Base-by-base conservation (phyloP, 345 rosid genomes). In the Sapria himalayana region DNA sequence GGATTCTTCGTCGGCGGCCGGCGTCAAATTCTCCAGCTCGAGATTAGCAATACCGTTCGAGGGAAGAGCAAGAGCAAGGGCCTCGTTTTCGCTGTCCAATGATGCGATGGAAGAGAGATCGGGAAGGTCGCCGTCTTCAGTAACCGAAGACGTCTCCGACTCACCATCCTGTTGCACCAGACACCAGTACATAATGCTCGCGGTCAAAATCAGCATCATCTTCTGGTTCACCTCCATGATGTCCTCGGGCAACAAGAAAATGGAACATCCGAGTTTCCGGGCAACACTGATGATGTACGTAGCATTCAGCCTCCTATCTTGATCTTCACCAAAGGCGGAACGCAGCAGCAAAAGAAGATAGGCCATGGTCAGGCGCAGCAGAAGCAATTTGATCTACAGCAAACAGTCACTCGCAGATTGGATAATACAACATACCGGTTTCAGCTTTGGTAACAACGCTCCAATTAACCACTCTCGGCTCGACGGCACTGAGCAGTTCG, bases 151-250 rank as follows among this genome's bases (percentile, higher is more conserved):
- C 3, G 67, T 52, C 15, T 70, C 92, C 1, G 58, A 71, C 38
- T 67, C 74, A 24, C 71, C 85, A 1, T 33, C 49, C 3, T 65
- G 61, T 17, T 64, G 67, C 52, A 67, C 82, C 51, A 78, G 63
- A 56, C 78, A 77, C 93, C 92, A 85, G 72, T 71, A 77, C 93
- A 81, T 85, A 37, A 85, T 65, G 63, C 93, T 81, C 16, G 96
- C 92, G 4, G 85, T 76, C 31, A 85, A 55, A 4, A 82, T 74
- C 1, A 80, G 65, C 38, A 81, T 75, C 96, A 81, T 85, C 76
- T 85, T 85, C 70, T 67, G 92, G 63, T 85, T 77, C 34, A 85
- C 96, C 98, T 82, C 98, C 61, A 82, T 58, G 61, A 89, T 82
- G 54, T 89, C 98, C 47, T 89, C 98, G 2, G 98, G 98, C 56